Evolutionary conservation across 495 filamentous ascomycete genomes (phyloP).

Genomic region (Penicillium lagena): DNA sequence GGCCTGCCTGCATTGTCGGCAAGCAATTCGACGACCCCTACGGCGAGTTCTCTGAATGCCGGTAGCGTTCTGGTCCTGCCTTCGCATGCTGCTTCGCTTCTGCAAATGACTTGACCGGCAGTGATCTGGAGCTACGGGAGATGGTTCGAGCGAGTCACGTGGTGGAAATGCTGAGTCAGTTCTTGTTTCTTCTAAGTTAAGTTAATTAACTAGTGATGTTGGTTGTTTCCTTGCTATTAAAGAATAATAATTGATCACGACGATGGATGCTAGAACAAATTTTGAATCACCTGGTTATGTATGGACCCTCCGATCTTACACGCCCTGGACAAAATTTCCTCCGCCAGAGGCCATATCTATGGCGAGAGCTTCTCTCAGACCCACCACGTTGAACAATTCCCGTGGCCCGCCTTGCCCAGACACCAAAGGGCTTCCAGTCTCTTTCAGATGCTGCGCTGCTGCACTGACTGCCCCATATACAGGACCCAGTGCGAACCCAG

Average conservation of each 20-base stretch:
- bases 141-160: no score
- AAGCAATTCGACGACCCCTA: slow-evolving; percentile 7
- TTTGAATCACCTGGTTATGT: no score
- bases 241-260: background rate
- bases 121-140: no score
- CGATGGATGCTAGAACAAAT: no score
- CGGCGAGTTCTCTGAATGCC: background rate
- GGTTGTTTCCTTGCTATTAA: no score
- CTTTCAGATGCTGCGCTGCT: slow-evolving; percentile 4
- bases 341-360: slow-evolving; percentile 6
- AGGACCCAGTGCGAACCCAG: slow-evolving; percentile 6
- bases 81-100: background rate
- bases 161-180: no score
- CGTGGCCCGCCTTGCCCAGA: background rate
- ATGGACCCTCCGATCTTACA: background rate
- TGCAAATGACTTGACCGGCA: no score
- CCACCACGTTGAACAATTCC: slow-evolving; percentile 7
- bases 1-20: slow-evolving; percentile 9
- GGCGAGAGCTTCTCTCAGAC: slow-evolving; percentile 3
- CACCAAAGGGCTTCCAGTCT: background rate
- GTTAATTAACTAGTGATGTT: no score
- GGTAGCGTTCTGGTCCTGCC: background rate
- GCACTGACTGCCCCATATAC: slow-evolving; percentile 2
- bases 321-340: background rate
- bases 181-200: no score